Base-by-base conservation (phyloP, 2,329 filamentous ascomycete genomes). In the Fusarium veterinarium region DNA sequence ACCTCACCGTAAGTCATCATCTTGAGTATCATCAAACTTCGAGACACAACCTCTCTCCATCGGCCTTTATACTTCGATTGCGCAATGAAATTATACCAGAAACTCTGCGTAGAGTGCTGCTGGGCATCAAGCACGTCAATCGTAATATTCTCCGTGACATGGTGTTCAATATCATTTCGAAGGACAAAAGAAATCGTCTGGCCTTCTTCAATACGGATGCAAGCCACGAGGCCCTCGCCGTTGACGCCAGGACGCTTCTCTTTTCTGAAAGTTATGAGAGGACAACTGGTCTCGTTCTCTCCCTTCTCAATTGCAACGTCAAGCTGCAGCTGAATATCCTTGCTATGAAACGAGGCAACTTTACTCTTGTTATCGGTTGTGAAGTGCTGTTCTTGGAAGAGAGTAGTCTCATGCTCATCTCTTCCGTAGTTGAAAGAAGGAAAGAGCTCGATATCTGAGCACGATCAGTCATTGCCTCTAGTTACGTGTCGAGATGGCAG, bases 11-110 rank as follows among this genome's bases (percentile, higher is more conserved):
- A 95, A 0, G 92, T 94, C 75, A 95, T 85, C 81, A 95, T 86
- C 80, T 95, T 95, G 48, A 95, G 81, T 59, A 94, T 90, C 84
- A 95, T 88, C 56, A 95, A 82, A 77, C 92, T 94, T 61, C 92
- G 86, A 31, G 86, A 85, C 10, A 95, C 91, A 6, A 92, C 90
- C 79, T 94, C 92, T 59, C 91, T 86, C 88, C 92, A 95, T 38
- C 90, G 87, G 9, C 92, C 92, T 65, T 89, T 90, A 80, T 94
- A 95, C 72, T 86, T 90, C 79, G 89, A 91, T 78, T 91, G 89
- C 10, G 87, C 86, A 60, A 94, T 92, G 90, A 92, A 95, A 74
- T 90, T 89, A 73, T 87, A 91, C 92, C 92, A 95, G 79, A 88
- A 95, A 13, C 84, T 85, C 76, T 92, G 91, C 0, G 92, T 95